A percentile compares a stretch with the other conserved stretches of the same genome.
Conservation (phyloP, 768 basidiomycete species). For the Lentinula detonsa region DNA sequence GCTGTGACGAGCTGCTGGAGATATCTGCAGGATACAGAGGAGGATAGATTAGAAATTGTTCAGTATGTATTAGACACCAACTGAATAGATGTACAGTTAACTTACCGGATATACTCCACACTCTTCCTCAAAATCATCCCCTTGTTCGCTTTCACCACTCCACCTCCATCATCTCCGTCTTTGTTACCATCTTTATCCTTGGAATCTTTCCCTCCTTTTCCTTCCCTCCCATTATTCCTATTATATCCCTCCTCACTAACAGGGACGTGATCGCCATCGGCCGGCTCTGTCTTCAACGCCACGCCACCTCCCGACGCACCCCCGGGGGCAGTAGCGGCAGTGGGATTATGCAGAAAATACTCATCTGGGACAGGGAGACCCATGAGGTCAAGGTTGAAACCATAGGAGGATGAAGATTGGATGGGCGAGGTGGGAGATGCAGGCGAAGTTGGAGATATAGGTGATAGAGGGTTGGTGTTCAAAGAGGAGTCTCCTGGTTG, state of each 20-base stretch:
- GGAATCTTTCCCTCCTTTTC: slow-evolving; percentile 7
- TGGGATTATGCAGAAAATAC: not conserved
- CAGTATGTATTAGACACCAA: too few relatives aligned
- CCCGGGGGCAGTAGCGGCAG: not conserved
- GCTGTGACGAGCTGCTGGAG: slow-evolving; percentile 81
- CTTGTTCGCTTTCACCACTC: slow-evolving; percentile 84
- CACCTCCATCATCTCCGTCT: slow-evolving; percentile 15
- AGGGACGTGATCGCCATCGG: not conserved
- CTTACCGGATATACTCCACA: slow-evolving; percentile 59
- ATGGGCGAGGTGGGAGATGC: not conserved
- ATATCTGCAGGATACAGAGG: slow-evolving; percentile 37
- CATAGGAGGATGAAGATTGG: not conserved
- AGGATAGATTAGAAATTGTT: not conserved
- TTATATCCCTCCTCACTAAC: not conserved
- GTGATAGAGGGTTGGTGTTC: not conserved
- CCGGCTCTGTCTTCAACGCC: not conserved
- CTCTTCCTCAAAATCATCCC: slow-evolving; percentile 89
- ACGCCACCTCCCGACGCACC: not conserved
- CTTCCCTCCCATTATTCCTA: not conserved
- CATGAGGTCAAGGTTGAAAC: slow-evolving; percentile 1
- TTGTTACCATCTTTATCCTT: slow-evolving; percentile 12
- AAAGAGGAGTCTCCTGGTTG: not conserved
- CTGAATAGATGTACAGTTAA: not conserved
- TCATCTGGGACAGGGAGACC: slow-evolving; percentile 2
- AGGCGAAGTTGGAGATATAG: not conserved